Percentiles rank a stretch among this genome's conserved stretches.
phyloP scores from a whole-genome alignment of 305 asterid species.

The Fraxinus albicans region DNA sequence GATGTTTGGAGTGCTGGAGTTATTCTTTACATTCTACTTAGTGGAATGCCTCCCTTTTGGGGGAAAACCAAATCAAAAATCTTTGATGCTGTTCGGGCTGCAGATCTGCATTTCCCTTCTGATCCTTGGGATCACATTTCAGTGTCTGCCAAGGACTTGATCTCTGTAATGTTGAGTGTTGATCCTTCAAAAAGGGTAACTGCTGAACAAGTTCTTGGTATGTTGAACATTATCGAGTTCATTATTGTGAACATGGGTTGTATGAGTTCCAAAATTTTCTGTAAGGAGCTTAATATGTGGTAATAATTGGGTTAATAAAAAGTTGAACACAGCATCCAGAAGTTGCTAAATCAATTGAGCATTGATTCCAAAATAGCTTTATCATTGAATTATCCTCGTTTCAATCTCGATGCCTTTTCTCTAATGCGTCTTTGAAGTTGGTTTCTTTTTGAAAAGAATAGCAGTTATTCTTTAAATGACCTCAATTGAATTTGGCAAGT shows the following conservation, averaged over 20 bases:
- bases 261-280: neutral
- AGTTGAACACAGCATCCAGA: neutral
- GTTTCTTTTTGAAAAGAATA: neutral
- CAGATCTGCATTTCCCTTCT: constrained; percentile 47
- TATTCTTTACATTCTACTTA: constrained; percentile 58
- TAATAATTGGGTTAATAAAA: neutral
- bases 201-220: constrained; percentile 57
- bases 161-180: constrained; percentile 45
- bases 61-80: constrained; percentile 59
- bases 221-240: constrained; percentile 5
- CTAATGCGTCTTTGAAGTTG: neutral
- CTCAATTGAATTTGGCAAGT: constrained; percentile 4
- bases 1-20: constrained; percentile 79
- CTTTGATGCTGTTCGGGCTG: constrained; percentile 58
- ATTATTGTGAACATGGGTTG: neutral
- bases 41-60: constrained; percentile 73
- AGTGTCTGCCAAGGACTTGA: constrained; percentile 48
- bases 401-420: neutral
- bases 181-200: constrained; percentile 51
- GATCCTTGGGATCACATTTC: constrained; percentile 53
- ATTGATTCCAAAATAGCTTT: neutral
- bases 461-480: neutral
- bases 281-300: neutral
- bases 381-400: neutral
- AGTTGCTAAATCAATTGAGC: constrained; percentile 5